Conservation (phyloP, 1,139 yeast species). For the Protomyces arabidopsidicola region DNA sequence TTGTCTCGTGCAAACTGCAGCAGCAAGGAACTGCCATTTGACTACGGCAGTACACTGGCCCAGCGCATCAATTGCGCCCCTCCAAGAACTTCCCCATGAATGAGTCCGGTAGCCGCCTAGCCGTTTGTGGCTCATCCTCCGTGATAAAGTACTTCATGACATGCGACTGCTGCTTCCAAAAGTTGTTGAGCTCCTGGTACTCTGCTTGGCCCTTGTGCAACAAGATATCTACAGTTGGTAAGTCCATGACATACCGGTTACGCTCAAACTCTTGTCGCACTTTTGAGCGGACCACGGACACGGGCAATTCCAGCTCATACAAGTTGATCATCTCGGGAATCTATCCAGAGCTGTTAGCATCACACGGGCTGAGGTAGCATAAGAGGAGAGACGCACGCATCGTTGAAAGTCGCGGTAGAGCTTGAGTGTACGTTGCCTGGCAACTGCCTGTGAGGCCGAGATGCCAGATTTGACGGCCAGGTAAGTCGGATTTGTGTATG, state of each 20-base stretch:
- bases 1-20: not conserved
- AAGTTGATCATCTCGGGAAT: conserved; percentile 37
- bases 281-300: conserved; percentile 74
- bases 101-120: conserved; percentile 9
- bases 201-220: conserved; percentile 79
- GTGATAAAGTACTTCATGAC: conserved; percentile 51
- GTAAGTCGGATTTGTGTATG: conserved; percentile 53
- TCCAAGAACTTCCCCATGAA: conserved; percentile 25
- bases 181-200: conserved; percentile 75
- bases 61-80: conserved; percentile 9
- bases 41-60: not conserved
- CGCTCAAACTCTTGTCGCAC: conserved; percentile 87
- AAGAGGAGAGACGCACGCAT: conserved; percentile 36
- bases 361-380: conserved; percentile 38
- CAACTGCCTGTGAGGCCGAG: conserved; percentile 57
- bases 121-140: conserved; percentile 25
- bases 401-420: conserved; percentile 39
- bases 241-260: conserved; percentile 66
- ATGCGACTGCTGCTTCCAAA: conserved; percentile 89
- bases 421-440: conserved; percentile 44
- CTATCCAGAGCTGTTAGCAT: conserved; percentile 5
- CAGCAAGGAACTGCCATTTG: not conserved
- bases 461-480: conserved; percentile 78
- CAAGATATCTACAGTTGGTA: conserved; percentile 61
- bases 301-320: conserved; percentile 78